Conservation (phyloP, 495 filamentous ascomycete genomes). For the Tuber brumale region DNA sequence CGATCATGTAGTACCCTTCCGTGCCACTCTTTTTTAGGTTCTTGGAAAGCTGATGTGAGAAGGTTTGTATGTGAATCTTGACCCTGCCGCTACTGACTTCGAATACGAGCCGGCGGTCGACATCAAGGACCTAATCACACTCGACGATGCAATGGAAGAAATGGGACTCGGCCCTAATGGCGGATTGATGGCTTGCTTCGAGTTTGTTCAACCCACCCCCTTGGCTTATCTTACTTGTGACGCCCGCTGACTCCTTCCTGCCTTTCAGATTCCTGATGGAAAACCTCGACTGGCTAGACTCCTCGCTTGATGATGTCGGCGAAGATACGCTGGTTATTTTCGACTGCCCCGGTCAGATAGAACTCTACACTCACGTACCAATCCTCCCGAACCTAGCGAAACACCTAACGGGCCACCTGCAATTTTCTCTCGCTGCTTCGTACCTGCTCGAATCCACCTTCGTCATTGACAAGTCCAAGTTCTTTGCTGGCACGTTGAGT, state of each 20-base stretch:
- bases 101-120: conserved; percentile 88
- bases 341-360: conserved; percentile 98
- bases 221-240: neutral
- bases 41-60: neutral
- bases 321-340: conserved; percentile 96
- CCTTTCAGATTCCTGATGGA: conserved; percentile 64
- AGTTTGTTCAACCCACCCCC: conserved; percentile 45
- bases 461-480: conserved; percentile 89
- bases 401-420: conserved; percentile 70
- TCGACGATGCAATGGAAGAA: conserved; percentile 98
- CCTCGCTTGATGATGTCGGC: conserved; percentile 73
- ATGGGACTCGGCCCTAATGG: conserved; percentile 89
- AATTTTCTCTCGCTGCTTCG: conserved; percentile 86
- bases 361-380: conserved; percentile 95
- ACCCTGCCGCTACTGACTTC: conserved; percentile 91
- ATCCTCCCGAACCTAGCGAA: conserved; percentile 78
- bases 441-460: conserved; percentile 95
- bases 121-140: conserved; percentile 90
- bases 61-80: conserved; percentile 92
- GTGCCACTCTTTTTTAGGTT: neutral
- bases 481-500: conserved; percentile 88
- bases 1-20: conserved; percentile 56
- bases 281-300: conserved; percentile 90
- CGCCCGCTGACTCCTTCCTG: conserved; percentile 7
- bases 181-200: conserved; percentile 95